Percentiles rank a stretch among this genome's conserved stretches.
Evolutionary conservation across 805 yeast genomes (phyloP).

Genomic region (Cyberlindnera lachancei): DNA sequence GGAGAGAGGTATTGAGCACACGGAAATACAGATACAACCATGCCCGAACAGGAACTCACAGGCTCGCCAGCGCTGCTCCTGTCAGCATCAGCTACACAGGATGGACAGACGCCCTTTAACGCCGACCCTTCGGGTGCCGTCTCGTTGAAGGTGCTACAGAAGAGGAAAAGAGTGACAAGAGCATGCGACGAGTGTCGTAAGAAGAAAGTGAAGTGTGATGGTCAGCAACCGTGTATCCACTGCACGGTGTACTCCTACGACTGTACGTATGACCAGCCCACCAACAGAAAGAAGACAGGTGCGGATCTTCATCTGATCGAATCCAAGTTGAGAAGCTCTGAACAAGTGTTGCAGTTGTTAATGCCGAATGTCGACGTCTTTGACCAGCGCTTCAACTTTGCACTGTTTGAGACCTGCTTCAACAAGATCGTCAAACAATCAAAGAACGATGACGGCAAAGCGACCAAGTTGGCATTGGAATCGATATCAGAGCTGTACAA

Average conservation of each 20-base stretch:
- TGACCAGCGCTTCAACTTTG: slow-evolving; percentile 23
- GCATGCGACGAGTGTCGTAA: slow-evolving; percentile 74
- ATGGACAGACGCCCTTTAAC: no score
- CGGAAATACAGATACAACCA: no score
- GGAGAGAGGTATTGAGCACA: no score
- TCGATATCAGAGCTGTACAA: slow-evolving; percentile 9
- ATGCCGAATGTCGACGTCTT: slow-evolving; percentile 34
- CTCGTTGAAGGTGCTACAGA: slow-evolving; percentile 29
- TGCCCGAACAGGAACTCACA: no score
- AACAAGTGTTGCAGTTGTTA: slow-evolving; percentile 26
- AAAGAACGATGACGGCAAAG: slow-evolving; percentile 1
- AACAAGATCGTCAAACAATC: no score
- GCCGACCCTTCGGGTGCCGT: no score
- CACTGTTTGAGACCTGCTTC: slow-evolving; percentile 16
- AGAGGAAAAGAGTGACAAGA: slow-evolving; percentile 58
- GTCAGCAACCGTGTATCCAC: slow-evolving; percentile 69
- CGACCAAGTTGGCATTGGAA: slow-evolving; percentile 5
- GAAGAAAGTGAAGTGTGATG: slow-evolving; percentile 76
- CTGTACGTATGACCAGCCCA: slow-evolving; percentile 70
- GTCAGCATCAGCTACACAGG: no score
- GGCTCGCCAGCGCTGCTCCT: no score
- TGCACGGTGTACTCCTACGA: slow-evolving; percentile 76
- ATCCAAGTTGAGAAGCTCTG: slow-evolving; percentile 28
- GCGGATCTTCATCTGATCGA: slow-evolving; percentile 28
- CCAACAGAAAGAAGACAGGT: slow-evolving; percentile 35